Evolutionary conservation across 2,329 filamentous ascomycete genomes (phyloP).

Genomic region (Neobulgaria alba): DNA sequence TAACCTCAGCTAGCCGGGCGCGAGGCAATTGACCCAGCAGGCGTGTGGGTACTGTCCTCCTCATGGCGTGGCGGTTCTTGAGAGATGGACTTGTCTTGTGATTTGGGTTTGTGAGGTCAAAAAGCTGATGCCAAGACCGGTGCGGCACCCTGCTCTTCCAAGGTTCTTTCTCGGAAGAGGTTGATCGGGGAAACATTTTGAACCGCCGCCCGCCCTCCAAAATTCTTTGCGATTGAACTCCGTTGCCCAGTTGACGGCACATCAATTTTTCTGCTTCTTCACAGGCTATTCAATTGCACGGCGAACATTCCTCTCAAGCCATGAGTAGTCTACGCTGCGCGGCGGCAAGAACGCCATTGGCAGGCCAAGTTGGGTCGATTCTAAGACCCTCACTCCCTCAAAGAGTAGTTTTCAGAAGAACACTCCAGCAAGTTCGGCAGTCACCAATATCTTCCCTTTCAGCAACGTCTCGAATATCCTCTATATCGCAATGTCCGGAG

Average conservation of each 20-base stretch:
- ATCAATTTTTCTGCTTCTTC: not conserved
- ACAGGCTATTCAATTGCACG: not conserved
- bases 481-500: constrained; percentile 30
- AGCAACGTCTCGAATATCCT: constrained; percentile 29
- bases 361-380: constrained; percentile 22
- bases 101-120: not conserved
- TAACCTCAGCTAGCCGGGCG: no score
- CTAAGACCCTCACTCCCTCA: constrained; percentile 26
- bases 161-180: constrained; percentile 3
- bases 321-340: constrained; percentile 27
- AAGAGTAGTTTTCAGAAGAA: constrained; percentile 27
- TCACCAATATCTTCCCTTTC: constrained; percentile 21
- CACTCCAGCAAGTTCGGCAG: constrained; percentile 28
- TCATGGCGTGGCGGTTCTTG: constrained; percentile 19
- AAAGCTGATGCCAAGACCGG: constrained; percentile 3
- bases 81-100: not conserved
- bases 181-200: constrained; percentile 20
- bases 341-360: constrained; percentile 19
- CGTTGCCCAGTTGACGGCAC: not conserved
- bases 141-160: constrained; percentile 8
- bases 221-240: not conserved
- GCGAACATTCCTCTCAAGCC: constrained; percentile 3
- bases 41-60: constrained; percentile 21
- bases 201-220: constrained; percentile 3
- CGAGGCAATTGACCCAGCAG: constrained; percentile 24